Percentiles rank a stretch among this genome's conserved stretches.
Conservation (phyloP, 306 rosid species). For the Trifolium subterraneum region DNA sequence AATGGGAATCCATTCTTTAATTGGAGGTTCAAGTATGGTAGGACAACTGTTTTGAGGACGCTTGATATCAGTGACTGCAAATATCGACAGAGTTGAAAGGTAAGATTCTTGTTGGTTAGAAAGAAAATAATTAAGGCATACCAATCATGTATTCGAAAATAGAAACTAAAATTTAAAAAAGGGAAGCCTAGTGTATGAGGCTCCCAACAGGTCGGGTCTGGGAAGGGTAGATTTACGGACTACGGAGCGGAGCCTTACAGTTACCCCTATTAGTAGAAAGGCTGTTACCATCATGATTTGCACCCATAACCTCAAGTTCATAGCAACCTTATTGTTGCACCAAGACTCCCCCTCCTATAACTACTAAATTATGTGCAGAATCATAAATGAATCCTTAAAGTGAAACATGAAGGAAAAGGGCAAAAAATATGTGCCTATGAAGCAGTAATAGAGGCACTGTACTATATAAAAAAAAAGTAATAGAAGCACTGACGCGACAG, state of each 20-base stretch:
- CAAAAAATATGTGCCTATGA: background rate
- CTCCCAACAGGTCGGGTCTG: background rate
- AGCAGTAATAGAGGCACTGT: no score
- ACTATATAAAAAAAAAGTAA: no score
- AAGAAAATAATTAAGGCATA: conserved; percentile 14
- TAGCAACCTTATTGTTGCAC: background rate
- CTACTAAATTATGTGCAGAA: background rate
- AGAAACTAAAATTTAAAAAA: background rate
- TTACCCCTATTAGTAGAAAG: background rate
- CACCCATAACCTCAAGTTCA: background rate
- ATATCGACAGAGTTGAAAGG: conserved; percentile 30
- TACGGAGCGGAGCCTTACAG: no score
- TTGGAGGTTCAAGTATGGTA: conserved; percentile 62
- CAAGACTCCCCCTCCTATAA: background rate
- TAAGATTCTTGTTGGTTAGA: background rate
- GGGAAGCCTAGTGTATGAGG: background rate
- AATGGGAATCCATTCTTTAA: conserved; percentile 64
- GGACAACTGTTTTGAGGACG: conserved; percentile 52
- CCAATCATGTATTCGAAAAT: background rate
- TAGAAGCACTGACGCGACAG: background rate
- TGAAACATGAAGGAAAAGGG: background rate
- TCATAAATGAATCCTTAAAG: background rate
- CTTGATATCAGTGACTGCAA: conserved; percentile 63
- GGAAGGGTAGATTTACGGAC: background rate
- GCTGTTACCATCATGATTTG: background rate